Evolutionary conservation across 2,329 filamentous ascomycete genomes (phyloP).

Genomic region (Colletotrichum somersetense): DNA sequence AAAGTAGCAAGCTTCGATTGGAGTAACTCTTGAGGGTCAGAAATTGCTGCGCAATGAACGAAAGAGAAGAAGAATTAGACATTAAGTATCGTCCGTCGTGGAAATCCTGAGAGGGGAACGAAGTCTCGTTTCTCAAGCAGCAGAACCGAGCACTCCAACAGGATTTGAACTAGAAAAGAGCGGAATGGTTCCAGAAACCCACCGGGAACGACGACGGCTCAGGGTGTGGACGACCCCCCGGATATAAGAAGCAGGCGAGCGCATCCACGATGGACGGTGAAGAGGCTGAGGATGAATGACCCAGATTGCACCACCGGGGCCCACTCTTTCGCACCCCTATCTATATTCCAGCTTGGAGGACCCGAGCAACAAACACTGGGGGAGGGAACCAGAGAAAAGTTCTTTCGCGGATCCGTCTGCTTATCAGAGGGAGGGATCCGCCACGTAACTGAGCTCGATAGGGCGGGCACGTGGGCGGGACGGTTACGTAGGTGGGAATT

Average conservation of each 20-base stretch:
- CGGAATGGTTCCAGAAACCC: neutral
- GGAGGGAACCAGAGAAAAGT: neutral
- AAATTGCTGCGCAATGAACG: neutral
- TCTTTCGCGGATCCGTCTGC: neutral
- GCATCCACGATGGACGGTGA: neutral
- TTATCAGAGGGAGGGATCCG: neutral
- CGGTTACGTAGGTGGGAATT: neutral
- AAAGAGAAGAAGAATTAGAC: constrained; percentile 6
- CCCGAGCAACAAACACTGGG: neutral
- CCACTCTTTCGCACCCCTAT: constrained; percentile 25
- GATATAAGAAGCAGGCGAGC: constrained; percentile 18
- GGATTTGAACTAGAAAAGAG: neutral
- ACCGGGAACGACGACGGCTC: neutral
- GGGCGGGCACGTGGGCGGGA: neutral
- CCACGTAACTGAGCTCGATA: neutral
- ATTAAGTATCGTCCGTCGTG: constrained; percentile 1
- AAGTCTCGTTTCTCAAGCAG: neutral
- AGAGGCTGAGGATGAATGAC: constrained; percentile 14
- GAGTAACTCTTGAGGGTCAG: neutral
- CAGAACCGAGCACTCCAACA: neutral
- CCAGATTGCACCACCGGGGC: constrained; percentile 27
- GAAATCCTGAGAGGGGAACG: neutral
- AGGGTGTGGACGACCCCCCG: neutral
- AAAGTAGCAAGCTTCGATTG: constrained; percentile 1
- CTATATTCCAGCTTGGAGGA: constrained; percentile 1